Conservation (phyloP, 2,329 filamentous ascomycete genomes). For the Acephala macrosclerotiorum region DNA sequence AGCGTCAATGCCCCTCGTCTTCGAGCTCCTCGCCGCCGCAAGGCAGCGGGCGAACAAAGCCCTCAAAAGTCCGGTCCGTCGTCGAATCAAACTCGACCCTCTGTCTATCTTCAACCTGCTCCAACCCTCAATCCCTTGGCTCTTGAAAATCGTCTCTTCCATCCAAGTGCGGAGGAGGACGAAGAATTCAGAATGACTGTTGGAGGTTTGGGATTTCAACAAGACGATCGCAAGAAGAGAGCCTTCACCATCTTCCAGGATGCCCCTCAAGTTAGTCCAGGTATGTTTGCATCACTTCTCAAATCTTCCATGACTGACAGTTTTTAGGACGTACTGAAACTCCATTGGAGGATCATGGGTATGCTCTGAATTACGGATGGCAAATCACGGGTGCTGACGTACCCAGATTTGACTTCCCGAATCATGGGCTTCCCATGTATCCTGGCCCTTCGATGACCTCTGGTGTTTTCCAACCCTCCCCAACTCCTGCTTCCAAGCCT, state of each 20-base stretch:
- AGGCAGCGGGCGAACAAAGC: slow-evolving; percentile 20
- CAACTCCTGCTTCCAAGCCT: slow-evolving; percentile 37
- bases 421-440: slow-evolving; percentile 35
- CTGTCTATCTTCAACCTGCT: slow-evolving; percentile 25
- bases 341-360: slow-evolving; percentile 43
- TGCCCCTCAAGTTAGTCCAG: slow-evolving; percentile 39
- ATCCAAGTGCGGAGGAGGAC: slow-evolving; percentile 40
- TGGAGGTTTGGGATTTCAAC: slow-evolving; percentile 29
- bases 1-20: slow-evolving; percentile 39
- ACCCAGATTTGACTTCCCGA: slow-evolving; percentile 38
- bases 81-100: slow-evolving; percentile 20
- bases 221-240: slow-evolving; percentile 36
- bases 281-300: slow-evolving; percentile 22
- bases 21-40: slow-evolving; percentile 30
- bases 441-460: slow-evolving; percentile 21
- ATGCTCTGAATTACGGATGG: slow-evolving; percentile 15
- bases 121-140: slow-evolving; percentile 37
- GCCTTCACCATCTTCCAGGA: slow-evolving; percentile 42
- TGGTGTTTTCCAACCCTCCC: slow-evolving; percentile 31
- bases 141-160: slow-evolving; percentile 31
- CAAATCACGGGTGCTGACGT: not conserved
- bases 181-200: slow-evolving; percentile 43
- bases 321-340: slow-evolving; percentile 40
- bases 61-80: slow-evolving; percentile 30
- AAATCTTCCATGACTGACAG: not conserved